Evolutionary conservation across 1,284 basidiomycete genomes (phyloP).

Genomic region (Pulveroboletus sp.): DNA sequence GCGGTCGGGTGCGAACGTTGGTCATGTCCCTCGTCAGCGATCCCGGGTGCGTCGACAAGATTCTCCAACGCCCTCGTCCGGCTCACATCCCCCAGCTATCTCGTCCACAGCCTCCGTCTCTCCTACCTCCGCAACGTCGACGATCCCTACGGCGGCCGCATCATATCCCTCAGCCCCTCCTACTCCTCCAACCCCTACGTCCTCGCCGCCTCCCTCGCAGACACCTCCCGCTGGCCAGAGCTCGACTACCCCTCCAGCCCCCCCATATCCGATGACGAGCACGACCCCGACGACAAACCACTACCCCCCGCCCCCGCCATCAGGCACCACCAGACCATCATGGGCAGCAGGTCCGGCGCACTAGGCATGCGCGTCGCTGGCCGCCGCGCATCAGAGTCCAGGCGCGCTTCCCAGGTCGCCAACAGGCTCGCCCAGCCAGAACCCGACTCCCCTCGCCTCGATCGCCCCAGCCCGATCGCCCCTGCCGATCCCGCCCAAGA

Average conservation of each 20-base stretch:
- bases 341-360: constrained; percentile 63
- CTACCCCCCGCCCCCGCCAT: constrained; percentile 52
- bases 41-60: constrained; percentile 46
- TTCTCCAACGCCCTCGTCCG: background rate
- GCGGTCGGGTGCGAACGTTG: background rate
- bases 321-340: constrained; percentile 85
- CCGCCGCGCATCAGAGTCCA: constrained; percentile 51
- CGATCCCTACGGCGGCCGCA: constrained; percentile 77
- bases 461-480: constrained; percentile 1
- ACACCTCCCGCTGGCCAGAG: constrained; percentile 82
- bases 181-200: constrained; percentile 82
- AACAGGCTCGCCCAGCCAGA: too few relatives aligned
- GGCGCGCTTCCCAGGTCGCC: constrained; percentile 46
- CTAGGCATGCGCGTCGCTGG: constrained; percentile 70
- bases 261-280: constrained; percentile 67
- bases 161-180: constrained; percentile 75
- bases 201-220: constrained; percentile 73
- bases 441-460: constrained; percentile 11
- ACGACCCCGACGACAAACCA: constrained; percentile 34
- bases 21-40: constrained; percentile 68
- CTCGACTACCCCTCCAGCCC: constrained; percentile 69
- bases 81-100: constrained; percentile 55
- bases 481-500: constrained; percentile 16
- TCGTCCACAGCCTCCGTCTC: constrained; percentile 83
- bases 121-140: constrained; percentile 86